Evolutionary conservation across 1,284 basidiomycete genomes (phyloP).

Genomic region (Filobasidium uniguttulatum): DNA sequence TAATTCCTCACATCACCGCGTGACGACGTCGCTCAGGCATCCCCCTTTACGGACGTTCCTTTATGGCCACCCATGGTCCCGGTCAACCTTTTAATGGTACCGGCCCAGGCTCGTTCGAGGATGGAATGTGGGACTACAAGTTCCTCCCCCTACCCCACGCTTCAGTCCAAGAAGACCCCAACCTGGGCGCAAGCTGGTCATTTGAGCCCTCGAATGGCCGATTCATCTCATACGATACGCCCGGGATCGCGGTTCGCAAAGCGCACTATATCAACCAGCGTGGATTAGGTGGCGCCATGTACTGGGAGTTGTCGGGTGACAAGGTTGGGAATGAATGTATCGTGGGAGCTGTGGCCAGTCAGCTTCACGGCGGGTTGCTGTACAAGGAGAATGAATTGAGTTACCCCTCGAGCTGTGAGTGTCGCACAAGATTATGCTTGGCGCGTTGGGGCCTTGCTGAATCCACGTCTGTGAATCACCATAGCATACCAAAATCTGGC

Average conservation of each 20-base stretch:
- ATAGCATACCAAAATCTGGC: constrained; percentile 25
- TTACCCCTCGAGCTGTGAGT: constrained; percentile 31
- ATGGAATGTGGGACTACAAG: constrained; percentile 50
- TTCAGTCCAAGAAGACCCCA: constrained; percentile 53
- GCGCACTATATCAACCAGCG: constrained; percentile 55
- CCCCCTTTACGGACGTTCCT: constrained; percentile 72
- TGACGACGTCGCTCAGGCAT: constrained; percentile 52
- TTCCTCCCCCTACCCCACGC: constrained; percentile 54
- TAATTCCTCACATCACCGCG: no score
- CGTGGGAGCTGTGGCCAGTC: constrained; percentile 16
- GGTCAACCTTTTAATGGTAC: constrained; percentile 55
- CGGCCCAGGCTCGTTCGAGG: constrained; percentile 28
- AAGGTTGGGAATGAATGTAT: constrained; percentile 17
- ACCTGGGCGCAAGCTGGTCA: constrained; percentile 61
- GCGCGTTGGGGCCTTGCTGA: not conserved
- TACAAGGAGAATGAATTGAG: constrained; percentile 26
- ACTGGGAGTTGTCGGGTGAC: constrained; percentile 48
- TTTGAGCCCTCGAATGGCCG: constrained; percentile 44
- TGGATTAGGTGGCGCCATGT: constrained; percentile 61
- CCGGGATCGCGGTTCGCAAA: constrained; percentile 57
- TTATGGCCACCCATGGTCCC: constrained; percentile 61
- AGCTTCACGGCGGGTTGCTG: constrained; percentile 25
- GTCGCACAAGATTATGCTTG: not conserved
- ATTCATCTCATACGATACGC: constrained; percentile 66
- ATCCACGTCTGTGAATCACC: not conserved